Percentiles rank a stretch among this genome's conserved stretches.
Evolutionary conservation across 495 filamentous ascomycete species (phyloP).

Genomic region (Neurospora tetrasperma): DNA sequence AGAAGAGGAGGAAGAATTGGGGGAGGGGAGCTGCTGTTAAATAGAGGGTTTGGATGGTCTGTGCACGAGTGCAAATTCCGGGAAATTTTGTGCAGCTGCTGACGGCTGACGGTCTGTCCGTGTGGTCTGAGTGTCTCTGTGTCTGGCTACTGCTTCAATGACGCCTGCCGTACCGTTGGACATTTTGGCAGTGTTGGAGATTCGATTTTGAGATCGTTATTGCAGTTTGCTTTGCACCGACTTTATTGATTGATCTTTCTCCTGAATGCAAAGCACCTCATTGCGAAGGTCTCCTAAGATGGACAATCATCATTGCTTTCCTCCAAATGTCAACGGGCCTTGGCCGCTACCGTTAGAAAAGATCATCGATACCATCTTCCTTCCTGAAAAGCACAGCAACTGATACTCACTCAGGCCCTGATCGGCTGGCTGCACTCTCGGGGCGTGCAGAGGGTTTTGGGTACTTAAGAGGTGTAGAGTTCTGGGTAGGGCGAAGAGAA

Average conservation of each 20-base stretch:
- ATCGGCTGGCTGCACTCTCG: too few relatives aligned
- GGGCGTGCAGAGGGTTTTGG: too few relatives aligned
- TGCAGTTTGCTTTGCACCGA: background rate
- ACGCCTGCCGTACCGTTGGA: background rate
- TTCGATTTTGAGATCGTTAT: background rate
- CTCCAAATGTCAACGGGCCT: too few relatives aligned
- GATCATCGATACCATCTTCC: background rate
- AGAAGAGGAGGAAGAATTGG: background rate
- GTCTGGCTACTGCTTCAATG: background rate
- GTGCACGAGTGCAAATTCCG: slow-evolving; percentile 1
- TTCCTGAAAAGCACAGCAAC: background rate
- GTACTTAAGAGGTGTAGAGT: too few relatives aligned
- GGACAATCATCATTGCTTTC: too few relatives aligned
- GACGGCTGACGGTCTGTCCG: background rate
- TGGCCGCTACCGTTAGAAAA: too few relatives aligned
- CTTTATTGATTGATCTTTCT: too few relatives aligned
- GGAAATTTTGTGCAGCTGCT: background rate
- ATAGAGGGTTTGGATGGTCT: background rate
- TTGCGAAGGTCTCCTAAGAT: too few relatives aligned
- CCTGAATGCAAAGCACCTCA: too few relatives aligned
- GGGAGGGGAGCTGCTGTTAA: background rate
- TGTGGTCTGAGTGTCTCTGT: too few relatives aligned
- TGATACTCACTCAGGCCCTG: background rate
- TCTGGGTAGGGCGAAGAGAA: too few relatives aligned
- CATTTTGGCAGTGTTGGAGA: background rate